Evolutionary conservation across 352 stramenopile species (phyloP).

Genomic region (Thalassiosira ordinaria): DNA sequence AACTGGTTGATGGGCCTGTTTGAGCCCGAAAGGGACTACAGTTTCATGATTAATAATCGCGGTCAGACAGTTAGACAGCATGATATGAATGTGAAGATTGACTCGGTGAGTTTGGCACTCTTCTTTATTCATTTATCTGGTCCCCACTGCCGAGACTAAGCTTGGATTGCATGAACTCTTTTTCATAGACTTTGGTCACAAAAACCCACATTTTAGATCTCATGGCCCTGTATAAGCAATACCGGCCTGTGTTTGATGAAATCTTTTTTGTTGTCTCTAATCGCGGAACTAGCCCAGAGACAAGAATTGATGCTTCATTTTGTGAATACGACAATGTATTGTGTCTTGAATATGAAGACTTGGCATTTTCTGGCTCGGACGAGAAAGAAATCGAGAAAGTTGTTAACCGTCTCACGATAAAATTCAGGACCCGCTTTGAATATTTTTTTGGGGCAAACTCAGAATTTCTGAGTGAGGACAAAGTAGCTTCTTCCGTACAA

Average conservation of each 20-base stretch:
- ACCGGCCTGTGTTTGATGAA: slow-evolving; percentile 45
- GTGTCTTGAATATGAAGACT: slow-evolving; percentile 57
- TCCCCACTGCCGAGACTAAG: neutral
- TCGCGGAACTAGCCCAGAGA: slow-evolving; percentile 27
- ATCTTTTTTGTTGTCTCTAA: slow-evolving; percentile 55
- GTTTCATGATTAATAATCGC: slow-evolving; percentile 50
- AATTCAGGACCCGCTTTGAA: slow-evolving; percentile 41
- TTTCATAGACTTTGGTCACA: slow-evolving; percentile 38
- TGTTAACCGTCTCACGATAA: slow-evolving; percentile 29
- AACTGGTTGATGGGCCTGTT: slow-evolving; percentile 58
- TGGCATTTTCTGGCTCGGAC: slow-evolving; percentile 29
- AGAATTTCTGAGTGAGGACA: slow-evolving; percentile 40
- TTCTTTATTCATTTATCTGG: neutral
- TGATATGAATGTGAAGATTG: slow-evolving; percentile 39
- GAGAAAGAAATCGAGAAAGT: slow-evolving; percentile 27
- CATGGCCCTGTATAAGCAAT: slow-evolving; percentile 44
- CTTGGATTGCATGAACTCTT: neutral
- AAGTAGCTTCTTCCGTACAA: slow-evolving; percentile 30
- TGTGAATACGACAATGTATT: slow-evolving; percentile 61
- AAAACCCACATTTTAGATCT: slow-evolving; percentile 55
- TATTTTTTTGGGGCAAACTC: slow-evolving; percentile 54
- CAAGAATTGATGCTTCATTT: slow-evolving; percentile 36
- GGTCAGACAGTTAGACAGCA: slow-evolving; percentile 35
- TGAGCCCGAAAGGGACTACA: slow-evolving; percentile 46
- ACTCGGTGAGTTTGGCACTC: slow-evolving; percentile 21